These are phyloP conservation scores for Vitis rupestris DNA, from an alignment of 164 flowering plant species.

Conservation along the genomic window DNA sequence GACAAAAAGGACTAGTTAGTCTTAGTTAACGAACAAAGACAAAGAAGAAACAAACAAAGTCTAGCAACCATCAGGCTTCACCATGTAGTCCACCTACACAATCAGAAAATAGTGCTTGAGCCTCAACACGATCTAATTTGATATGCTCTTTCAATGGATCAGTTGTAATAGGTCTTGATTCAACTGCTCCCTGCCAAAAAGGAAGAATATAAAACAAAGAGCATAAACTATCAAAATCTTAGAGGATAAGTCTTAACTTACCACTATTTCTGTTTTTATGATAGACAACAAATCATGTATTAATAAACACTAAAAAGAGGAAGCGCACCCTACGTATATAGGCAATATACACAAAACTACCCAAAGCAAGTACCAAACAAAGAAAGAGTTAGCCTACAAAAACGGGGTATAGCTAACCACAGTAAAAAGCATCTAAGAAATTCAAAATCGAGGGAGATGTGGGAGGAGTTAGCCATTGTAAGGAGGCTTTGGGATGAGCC, in stretches of 20 bases:
- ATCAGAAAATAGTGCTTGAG: slow-evolving; percentile 10
- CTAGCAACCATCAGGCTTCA: slow-evolving; percentile 4
- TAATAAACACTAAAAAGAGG: too few species aligned
- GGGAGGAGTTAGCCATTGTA: too few species aligned
- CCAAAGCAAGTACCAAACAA: too few species aligned
- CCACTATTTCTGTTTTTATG: slow-evolving; percentile 12
- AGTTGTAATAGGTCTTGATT: slow-evolving; percentile 2
- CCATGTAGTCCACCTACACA: slow-evolving; percentile 16
- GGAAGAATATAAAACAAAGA: not conserved
- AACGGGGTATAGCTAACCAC: too few species aligned
- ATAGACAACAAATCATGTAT: too few species aligned
- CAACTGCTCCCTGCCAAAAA: slow-evolving; percentile 19
- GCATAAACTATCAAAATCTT: not conserved
- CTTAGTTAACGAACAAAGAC: not conserved
- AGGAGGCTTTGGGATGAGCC: too few species aligned
- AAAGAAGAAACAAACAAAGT: too few species aligned
- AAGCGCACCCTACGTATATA: too few species aligned
- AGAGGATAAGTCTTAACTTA: slow-evolving; percentile 14
- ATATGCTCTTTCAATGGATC: slow-evolving; percentile 21
- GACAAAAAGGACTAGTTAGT: not conserved
- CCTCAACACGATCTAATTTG: slow-evolving; percentile 23
- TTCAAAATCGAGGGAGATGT: too few species aligned
- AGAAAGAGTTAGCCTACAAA: too few species aligned
- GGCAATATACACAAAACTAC: too few species aligned
- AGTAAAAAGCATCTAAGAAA: too few species aligned